Evolutionary conservation across 2,329 filamentous ascomycete species (phyloP), one percentile per base, ranked within the genome.

Genomic region (Cladophialophora bantiana): DNA sequence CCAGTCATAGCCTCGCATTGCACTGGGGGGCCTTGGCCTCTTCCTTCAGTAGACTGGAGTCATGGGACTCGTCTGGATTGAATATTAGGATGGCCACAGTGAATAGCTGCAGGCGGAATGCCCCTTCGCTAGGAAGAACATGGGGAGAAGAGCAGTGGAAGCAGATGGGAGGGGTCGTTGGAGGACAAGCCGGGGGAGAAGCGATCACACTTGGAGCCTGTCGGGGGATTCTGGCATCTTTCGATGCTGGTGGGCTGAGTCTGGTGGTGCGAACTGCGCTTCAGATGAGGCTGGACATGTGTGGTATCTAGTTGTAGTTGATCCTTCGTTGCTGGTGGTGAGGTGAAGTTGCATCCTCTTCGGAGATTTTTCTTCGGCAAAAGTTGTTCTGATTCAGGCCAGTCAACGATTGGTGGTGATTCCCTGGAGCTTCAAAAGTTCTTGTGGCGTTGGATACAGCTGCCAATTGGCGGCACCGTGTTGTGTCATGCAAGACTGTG

Each of bases 361-460:
- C 26, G 26, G 26, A 26, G 26, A 26, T 26, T 26, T 26, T 26
- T 26, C 26, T 26, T 26, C n/a, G n/a, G 18, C 7, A 48, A 26
- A 4, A 20, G 5, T 10, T 48, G 42, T 26, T 48, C 6, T 20
- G 18, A 20, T 9, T 18, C 7, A 26, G 26, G 26, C 3, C 26
- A 26, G 26, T 26, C 18, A 38, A n/a, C 50, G 57, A 59, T 59
- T 59, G 57, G 58, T 1, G 34, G 32, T 38, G 32, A 7, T 20
- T 38, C 20, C 15, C 2, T 9, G 9, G n/a, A n/a, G 31, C 10
- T n/a, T 10, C 58, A 60, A 36, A 60, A 10, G 58, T 60, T 38
- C 36, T 60, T 60, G 58, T 60, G 58, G 58, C 58, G 58, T 60
- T 31, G 42, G 50, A 34, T 18, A 9, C 42, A n/a, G 31, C 35